These are phyloP conservation scores for Tritrichomonas foetus DNA, from an alignment of 208 protist species.

Conservation along the genomic window DNA sequence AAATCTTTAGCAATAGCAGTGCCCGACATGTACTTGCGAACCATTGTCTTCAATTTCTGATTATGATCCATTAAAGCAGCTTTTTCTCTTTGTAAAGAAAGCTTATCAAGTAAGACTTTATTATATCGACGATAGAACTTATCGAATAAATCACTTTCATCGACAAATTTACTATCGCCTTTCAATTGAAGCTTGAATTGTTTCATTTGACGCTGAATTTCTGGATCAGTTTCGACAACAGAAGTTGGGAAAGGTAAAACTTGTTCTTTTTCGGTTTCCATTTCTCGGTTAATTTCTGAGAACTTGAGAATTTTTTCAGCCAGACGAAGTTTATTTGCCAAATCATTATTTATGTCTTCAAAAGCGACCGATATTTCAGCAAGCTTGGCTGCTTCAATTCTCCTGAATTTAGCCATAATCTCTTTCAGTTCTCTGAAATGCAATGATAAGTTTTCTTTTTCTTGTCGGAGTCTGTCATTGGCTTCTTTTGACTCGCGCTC, in stretches of 20 bases:
- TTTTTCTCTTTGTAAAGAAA: background rate
- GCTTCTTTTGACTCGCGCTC: background rate
- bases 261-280: constrained; percentile 34
- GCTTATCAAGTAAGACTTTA: background rate
- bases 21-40: background rate
- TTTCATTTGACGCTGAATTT: constrained; percentile 15
- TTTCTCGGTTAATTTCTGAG: background rate
- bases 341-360: constrained; percentile 5
- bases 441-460: background rate
- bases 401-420: background rate
- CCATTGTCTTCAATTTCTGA: background rate
- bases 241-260: background rate
- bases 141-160: constrained; percentile 13
- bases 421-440: constrained; percentile 13
- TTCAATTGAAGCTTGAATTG: constrained; percentile 19
- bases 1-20: background rate
- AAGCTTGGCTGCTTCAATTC: background rate
- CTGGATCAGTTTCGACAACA: background rate
- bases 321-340: background rate
- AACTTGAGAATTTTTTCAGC: constrained; percentile 25
- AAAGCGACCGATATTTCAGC: constrained; percentile 26
- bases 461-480: background rate
- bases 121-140: constrained; percentile 35
- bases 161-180: constrained; percentile 25
- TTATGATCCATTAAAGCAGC: background rate